Base-by-base conservation (phyloP, 2,329 filamentous ascomycete species). In the Diaporthe citriasiana region DNA sequence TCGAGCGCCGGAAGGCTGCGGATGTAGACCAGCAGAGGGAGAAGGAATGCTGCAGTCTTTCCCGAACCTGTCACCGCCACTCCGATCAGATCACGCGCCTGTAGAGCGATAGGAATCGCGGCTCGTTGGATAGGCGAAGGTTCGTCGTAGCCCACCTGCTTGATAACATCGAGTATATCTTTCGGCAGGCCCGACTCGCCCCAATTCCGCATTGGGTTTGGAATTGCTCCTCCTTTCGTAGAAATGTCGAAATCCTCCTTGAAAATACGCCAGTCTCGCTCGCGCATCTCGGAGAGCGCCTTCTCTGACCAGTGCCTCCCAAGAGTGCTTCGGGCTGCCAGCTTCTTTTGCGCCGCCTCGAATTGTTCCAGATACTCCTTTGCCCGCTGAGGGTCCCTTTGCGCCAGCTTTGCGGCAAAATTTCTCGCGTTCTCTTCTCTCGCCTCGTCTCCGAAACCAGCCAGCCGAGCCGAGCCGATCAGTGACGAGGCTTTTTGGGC, bases 261-360 rank as follows among this genome's bases (percentile, higher is more conserved):
- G 91, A 99, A 98, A 79, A 99, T 98, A 81, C 97, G 94, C 97
- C 97, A 99, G 84, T 99, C 97, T 82, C 97, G 90, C 84, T 98
- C 95, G 76, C 95, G 94, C 97, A 99, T 99, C 79, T 98, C 94
- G 19, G 94, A 91, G 76, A 98, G 86, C 76, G 89, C 90, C 90
- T 99, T 99, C 81, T 98, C 94, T 72, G 94, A 95, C 97, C 97
- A 99, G 83, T 98, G 95, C 83, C 95, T 95, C 79, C 97, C 95
- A 73, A 97, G 88, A 45, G 92, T 93, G 76, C 93, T 94, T 76
- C 93, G 90, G 75, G 89, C 87, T 15, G 92, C 91, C 25, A 53
- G 57, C 76, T 93, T 91, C 80, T 97, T 93, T 79, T 91, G 93
- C 40, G 93, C 91, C 77, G 92, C 90, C 74, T 93, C 87, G 84